These are phyloP conservation scores for Phytophthora cactorum DNA, from an alignment of 352 stramenopile genomes.

Conservation along the genomic window DNA sequence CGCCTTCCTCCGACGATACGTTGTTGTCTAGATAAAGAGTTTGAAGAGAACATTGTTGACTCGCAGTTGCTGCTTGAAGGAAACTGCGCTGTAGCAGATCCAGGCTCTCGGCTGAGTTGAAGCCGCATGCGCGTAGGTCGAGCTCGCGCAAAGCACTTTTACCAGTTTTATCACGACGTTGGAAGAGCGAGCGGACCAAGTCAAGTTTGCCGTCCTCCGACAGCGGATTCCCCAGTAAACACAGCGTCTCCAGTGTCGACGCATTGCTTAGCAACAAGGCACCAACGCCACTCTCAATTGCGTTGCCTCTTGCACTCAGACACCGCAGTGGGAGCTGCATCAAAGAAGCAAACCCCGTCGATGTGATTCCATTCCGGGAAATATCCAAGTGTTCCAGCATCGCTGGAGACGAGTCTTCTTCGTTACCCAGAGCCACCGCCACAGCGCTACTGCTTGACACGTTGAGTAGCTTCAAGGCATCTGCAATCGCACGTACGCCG, in stretches of 20 bases:
- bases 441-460: slow-evolving; percentile 13
- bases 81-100: slow-evolving; percentile 32
- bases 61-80: slow-evolving; percentile 30
- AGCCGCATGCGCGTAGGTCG: slow-evolving; percentile 40
- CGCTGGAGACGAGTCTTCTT: background rate
- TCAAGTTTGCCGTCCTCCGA: slow-evolving; percentile 45
- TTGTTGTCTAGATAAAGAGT: slow-evolving; percentile 21
- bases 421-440: background rate
- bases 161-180: slow-evolving; percentile 25
- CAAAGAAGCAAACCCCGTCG: slow-evolving; percentile 39
- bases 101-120: slow-evolving; percentile 29
- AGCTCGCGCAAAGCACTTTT: slow-evolving; percentile 35
- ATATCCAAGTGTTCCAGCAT: slow-evolving; percentile 53
- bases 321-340: slow-evolving; percentile 24
- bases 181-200: slow-evolving; percentile 40
- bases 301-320: slow-evolving; percentile 41
- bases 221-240: slow-evolving; percentile 45
- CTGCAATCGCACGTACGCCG: slow-evolving; percentile 53
- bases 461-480: slow-evolving; percentile 43
- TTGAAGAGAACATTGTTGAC: slow-evolving; percentile 29
- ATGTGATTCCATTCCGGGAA: slow-evolving; percentile 53
- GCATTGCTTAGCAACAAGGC: slow-evolving; percentile 31
- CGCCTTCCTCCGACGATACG: slow-evolving; percentile 3
- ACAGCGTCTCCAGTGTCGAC: slow-evolving; percentile 32
- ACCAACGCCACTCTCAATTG: slow-evolving; percentile 40